Evolutionary conservation across 768 basidiomycete species (phyloP), one percentile per base, ranked within the genome.

Genomic region (Trametes elegans): DNA sequence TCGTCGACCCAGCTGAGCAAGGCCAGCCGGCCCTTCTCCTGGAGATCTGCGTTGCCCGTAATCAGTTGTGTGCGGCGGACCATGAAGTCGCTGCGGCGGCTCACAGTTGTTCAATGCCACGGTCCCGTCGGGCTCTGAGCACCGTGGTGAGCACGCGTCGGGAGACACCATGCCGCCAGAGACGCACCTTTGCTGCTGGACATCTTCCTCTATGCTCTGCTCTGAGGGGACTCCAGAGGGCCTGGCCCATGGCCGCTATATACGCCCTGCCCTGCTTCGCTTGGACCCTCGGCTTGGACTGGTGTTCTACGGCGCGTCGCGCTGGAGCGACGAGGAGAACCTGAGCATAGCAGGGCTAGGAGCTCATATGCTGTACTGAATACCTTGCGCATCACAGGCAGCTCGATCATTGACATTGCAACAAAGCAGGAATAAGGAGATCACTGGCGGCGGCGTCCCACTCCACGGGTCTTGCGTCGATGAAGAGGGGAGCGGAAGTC

Each of bases 1-100:
- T 70, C 72, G 41, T 85, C 81, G 19, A 73, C 63, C 83, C 84
- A 88, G 61, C 76, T 82, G 26, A 87, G 73, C 26, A 78, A 62
- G 16, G 76, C 53, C 31, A 73, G 63, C 29, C 70, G 69, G 13
- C 72, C 71, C 35, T 66, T 69, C n/a, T 68, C 69, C 64, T 85
- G 83, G 23, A 88, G 72, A 67, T 83, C 86, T 87, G 43, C 7
- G 49, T 26, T 35, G 27, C 31, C 11, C 31, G 9, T 7, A 24
- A 39, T 27, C 32, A 38, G 43, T 19, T n/a, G 31, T 13, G n/a
- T 24, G n/a, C n/a, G 19, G 7, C n/a, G 16, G 27, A 7, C n/a
- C 18, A 5, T 27, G 19, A 23, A 6, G n/a, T n/a, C n/a, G n/a
- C n/a, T n/a, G n/a, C 18, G 43, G 19, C 8, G n/a, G 41, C 74